Base-by-base conservation (phyloP, 2,329 filamentous ascomycete genomes). In the Alternaria tenuissima region DNA sequence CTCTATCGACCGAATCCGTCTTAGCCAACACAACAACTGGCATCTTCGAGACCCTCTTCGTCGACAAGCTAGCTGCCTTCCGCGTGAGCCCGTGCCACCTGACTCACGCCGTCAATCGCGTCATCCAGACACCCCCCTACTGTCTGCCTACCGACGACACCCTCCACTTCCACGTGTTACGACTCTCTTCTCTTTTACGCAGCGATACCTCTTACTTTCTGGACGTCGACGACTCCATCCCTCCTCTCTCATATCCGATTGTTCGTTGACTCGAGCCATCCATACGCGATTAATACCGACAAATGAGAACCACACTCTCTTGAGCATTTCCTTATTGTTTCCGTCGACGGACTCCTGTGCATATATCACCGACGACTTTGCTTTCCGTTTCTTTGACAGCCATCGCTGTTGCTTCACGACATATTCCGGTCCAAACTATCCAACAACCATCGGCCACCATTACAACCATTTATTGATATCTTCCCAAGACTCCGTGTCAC, bases 281-380 rank as follows among this genome's bases (percentile, higher is more conserved):
- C 69, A 69, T 74, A 76, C 65, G 69, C 66, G 74, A 72, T 75
- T 79, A 78, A 79, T 79, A 75, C 72, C 68, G 65, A 66, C 76
- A 74, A 77, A 79, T 81, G 80, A 79, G 75, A 74, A 78, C 69
- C 68, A 80, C 79, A 79, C 72, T 80, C 79, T 77, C 76, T 80
- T 76, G 69, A 72, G 46, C 60, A 61, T 80, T 80, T 79, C 74
- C 71, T 80, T 80, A 70, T 69, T 70, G 76, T 77, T 78, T 68
- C 68, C 62, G 72, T 75, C 75, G 69, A 73, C 75, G 76, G 73
- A 76, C 65, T 62, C 69, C 62, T 79, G 76, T 79, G 71, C 69
- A 76, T 77, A 76, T 77, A 78, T 72, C 75, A 79, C 75, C 73
- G 76, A 74, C 74, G 68, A 72, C 72, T 64, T 71, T 68, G 68